Percentiles rank a stretch among this genome's conserved stretches.
These are phyloP conservation scores for Eucalyptus marginata DNA, from an alignment of 345 rosid genomes.

Conservation along the genomic window DNA sequence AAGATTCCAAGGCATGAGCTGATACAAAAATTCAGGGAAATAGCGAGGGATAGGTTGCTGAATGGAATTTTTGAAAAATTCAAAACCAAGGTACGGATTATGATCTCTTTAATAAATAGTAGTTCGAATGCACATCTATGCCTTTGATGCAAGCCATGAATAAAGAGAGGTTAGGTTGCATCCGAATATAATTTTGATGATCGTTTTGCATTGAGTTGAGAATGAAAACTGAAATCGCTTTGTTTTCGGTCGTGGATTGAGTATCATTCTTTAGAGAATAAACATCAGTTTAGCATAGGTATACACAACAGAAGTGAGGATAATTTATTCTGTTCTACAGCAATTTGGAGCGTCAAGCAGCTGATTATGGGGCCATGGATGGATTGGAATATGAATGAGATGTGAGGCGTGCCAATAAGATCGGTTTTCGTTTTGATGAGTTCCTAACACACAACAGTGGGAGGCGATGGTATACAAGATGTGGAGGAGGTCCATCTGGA, in stretches of 20 bases:
- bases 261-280: background rate
- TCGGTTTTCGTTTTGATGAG: background rate
- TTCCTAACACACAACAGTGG: background rate
- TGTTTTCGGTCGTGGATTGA: background rate
- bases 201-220: too few species aligned
- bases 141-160: background rate
- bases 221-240: background rate
- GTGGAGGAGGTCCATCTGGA: background rate
- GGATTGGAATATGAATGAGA: background rate
- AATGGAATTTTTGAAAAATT: constrained; percentile 49
- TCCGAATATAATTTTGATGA: background rate
- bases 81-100: constrained; percentile 24
- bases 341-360: background rate
- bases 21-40: constrained; percentile 36
- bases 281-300: background rate
- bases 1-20: constrained; percentile 55
- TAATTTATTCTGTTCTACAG: background rate
- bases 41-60: constrained; percentile 66
- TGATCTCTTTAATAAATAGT: too few species aligned
- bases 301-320: background rate
- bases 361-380: background rate
- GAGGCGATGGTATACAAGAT: background rate
- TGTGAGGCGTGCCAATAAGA: background rate
- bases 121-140: too few species aligned
- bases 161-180: background rate